Evolutionary conservation across 2,329 filamentous ascomycete genomes (phyloP).

Genomic region (Cadophora sp.): DNA sequence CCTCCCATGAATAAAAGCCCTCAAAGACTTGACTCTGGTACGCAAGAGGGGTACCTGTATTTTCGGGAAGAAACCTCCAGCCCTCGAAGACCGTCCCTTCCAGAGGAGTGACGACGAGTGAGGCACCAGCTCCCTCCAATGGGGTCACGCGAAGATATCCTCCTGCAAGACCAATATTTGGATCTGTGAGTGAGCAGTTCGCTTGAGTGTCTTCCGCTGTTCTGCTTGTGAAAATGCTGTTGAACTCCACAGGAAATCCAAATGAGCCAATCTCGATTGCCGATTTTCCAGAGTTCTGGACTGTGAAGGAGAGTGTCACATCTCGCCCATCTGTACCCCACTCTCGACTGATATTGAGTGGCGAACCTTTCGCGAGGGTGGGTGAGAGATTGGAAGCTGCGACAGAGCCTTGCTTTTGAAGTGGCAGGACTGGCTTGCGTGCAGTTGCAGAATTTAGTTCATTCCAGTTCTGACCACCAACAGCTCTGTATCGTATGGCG

Average conservation of each 20-base stretch:
- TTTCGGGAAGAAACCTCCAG: constrained; percentile 59
- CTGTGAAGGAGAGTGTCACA: constrained; percentile 57
- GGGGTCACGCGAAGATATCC: constrained; percentile 62
- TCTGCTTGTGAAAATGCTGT: constrained; percentile 64
- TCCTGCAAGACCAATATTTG: constrained; percentile 65
- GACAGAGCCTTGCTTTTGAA: constrained; percentile 42
- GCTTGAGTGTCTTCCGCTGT: constrained; percentile 54
- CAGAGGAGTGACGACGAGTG: constrained; percentile 61
- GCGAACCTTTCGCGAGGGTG: constrained; percentile 48
- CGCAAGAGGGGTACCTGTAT: constrained; percentile 46
- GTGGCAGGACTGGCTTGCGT: constrained; percentile 47
- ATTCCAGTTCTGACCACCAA: constrained; percentile 50
- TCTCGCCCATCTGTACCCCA: constrained; percentile 58
- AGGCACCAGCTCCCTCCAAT: constrained; percentile 57
- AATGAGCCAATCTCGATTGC: constrained; percentile 61
- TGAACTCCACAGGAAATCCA: constrained; percentile 65
- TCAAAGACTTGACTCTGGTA: constrained; percentile 64
- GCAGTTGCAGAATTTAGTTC: constrained; percentile 53
- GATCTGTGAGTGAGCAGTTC: constrained; percentile 62
- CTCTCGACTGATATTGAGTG: constrained; percentile 55
- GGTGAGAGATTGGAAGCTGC: constrained; percentile 50
- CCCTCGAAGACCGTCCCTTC: constrained; percentile 58
- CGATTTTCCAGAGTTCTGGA: constrained; percentile 51
- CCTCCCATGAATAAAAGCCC: constrained; percentile 66
- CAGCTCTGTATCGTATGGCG: constrained; percentile 59